Percentiles rank a stretch among this genome's conserved stretches.
These are phyloP conservation scores for Tylopilus sp. DNA, from an alignment of 1,284 basidiomycete genomes.

Conservation along the genomic window DNA sequence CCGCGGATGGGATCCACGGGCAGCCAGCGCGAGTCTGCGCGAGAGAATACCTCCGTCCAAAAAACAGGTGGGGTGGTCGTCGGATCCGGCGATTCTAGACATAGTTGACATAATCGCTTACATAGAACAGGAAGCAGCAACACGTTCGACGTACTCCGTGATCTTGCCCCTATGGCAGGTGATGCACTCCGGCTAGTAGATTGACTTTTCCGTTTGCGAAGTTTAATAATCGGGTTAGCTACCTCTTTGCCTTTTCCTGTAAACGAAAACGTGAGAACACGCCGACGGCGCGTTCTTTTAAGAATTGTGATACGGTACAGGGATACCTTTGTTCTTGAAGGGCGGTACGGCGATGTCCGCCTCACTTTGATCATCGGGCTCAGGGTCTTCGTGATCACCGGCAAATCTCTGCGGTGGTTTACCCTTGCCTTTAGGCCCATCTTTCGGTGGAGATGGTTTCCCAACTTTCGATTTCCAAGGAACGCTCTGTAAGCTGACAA, in stretches of 20 bases:
- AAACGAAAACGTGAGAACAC: conserved; percentile 11
- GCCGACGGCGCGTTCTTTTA: not conserved
- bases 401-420: conserved; percentile 27
- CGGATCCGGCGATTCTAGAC: conserved; percentile 46
- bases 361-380: conserved; percentile 30
- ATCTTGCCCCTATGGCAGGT: conserved; percentile 13
- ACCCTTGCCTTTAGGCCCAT: conserved; percentile 35
- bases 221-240: conserved; percentile 48
- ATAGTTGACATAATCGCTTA: conserved; percentile 26
- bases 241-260: conserved; percentile 52
- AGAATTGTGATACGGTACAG: conserved; percentile 7
- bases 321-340: conserved; percentile 28
- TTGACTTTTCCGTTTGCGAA: conserved; percentile 53
- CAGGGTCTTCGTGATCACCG: conserved; percentile 23
- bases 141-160: conserved; percentile 21
- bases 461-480: conserved; percentile 72
- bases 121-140: conserved; percentile 6
- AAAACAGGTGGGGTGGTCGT: conserved; percentile 79
- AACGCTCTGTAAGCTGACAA: conserved; percentile 88
- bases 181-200: conserved; percentile 27
- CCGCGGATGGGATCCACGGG: conserved; percentile 87
- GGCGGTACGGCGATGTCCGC: conserved; percentile 37
- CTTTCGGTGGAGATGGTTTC: conserved; percentile 39
- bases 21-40: conserved; percentile 89
- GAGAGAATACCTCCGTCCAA: conserved; percentile 97